phyloP scores from a whole-genome alignment of 2,329 filamentous ascomycete genomes.

The Phaeoacremonium minimum region DNA sequence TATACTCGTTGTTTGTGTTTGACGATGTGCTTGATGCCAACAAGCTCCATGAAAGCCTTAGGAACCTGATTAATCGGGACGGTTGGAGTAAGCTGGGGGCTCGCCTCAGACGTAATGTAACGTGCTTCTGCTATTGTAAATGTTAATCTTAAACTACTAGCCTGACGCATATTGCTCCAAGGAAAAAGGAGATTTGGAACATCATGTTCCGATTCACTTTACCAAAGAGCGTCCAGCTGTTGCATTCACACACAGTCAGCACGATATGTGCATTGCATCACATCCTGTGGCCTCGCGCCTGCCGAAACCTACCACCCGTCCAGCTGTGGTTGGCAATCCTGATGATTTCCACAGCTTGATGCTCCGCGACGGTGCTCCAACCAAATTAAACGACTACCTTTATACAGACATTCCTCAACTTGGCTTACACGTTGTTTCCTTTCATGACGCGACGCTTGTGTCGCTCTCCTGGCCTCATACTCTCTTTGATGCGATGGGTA shows the following conservation, averaged over 20 bases:
- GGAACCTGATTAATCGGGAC: slow-evolving; percentile 8
- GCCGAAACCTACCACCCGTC: slow-evolving; percentile 15
- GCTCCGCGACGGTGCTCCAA: slow-evolving; percentile 13
- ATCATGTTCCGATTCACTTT: slow-evolving; percentile 32
- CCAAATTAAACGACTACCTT: slow-evolving; percentile 27
- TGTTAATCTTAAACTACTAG: not conserved
- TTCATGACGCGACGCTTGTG: slow-evolving; percentile 35
- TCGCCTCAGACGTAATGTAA: slow-evolving; percentile 15
- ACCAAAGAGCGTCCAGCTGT: slow-evolving; percentile 26
- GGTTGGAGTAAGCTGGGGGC: slow-evolving; percentile 20
- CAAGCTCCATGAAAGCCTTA: slow-evolving; percentile 12
- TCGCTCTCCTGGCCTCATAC: slow-evolving; percentile 33
- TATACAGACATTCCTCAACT: slow-evolving; percentile 31
- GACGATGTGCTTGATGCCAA: slow-evolving; percentile 19
- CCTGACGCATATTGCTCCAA: slow-evolving; percentile 1
- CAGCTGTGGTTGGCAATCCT: slow-evolving; percentile 18
- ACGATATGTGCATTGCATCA: slow-evolving; percentile 21
- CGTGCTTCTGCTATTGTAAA: not conserved
- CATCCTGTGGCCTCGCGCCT: slow-evolving; percentile 27
- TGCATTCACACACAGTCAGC: slow-evolving; percentile 22
- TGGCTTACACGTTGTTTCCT: slow-evolving; percentile 34
- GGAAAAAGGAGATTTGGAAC: slow-evolving; percentile 26
- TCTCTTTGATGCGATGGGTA: slow-evolving; percentile 33
- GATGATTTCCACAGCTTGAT: slow-evolving; percentile 15
- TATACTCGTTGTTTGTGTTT: slow-evolving; percentile 18